A percentile compares a stretch with the other conserved stretches of the same genome.
phyloP scores from a whole-genome alignment of 805 yeast species.

The Candida maesae region DNA sequence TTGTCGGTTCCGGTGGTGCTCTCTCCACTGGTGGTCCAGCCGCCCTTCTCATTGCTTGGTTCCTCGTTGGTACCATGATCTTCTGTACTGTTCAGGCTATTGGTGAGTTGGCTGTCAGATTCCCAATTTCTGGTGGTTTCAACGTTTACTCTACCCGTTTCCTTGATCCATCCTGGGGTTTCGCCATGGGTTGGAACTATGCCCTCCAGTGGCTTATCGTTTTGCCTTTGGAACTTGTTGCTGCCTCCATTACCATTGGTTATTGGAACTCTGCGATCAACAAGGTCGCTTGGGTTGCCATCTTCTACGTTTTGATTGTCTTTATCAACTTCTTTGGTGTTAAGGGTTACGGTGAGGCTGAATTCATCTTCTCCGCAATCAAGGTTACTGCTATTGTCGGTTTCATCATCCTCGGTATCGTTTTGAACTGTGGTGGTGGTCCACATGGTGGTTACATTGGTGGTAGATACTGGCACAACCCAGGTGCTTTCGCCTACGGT shows the following conservation, averaged over 20 bases:
- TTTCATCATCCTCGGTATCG: conserved; percentile 63
- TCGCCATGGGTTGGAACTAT: conserved; percentile 57
- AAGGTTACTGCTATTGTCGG: conserved; percentile 67
- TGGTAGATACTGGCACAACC: conserved; percentile 46
- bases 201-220: conserved; percentile 49
- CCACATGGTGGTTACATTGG: conserved; percentile 63
- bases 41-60: conserved; percentile 38
- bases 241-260: conserved; percentile 57
- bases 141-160: conserved; percentile 54
- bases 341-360: conserved; percentile 51
- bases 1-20: conserved; percentile 68
- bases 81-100: conserved; percentile 57
- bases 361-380: conserved; percentile 58
- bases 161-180: conserved; percentile 57
- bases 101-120: conserved; percentile 57
- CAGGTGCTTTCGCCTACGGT: conserved; percentile 64
- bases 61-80: conserved; percentile 44
- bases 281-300: conserved; percentile 46
- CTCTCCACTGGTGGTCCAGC: conserved; percentile 64
- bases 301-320: conserved; percentile 44
- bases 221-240: conserved; percentile 47
- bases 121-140: conserved; percentile 66
- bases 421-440: conserved; percentile 83
- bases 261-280: conserved; percentile 45
- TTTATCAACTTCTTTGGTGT: conserved; percentile 50